These are phyloP conservation scores for Firmiana major DNA, from an alignment of 345 rosid genomes.

Conservation along the genomic window DNA sequence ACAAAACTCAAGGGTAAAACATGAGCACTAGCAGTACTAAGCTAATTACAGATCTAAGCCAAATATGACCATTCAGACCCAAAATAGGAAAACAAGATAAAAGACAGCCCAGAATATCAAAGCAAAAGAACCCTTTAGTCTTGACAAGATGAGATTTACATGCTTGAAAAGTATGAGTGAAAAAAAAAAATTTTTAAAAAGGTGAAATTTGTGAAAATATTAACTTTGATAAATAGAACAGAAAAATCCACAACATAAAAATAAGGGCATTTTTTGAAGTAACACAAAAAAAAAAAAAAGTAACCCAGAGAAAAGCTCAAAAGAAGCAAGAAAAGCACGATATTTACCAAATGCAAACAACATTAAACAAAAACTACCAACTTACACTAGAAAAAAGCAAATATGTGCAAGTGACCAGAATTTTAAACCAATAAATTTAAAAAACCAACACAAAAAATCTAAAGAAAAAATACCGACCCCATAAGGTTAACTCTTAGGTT, in stretches of 20 bases:
- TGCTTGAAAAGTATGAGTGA: background rate
- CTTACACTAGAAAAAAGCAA: background rate
- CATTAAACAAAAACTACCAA: background rate
- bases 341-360: background rate
- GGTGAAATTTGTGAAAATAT: background rate
- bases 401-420: background rate
- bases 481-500: constrained; percentile 95
- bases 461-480: constrained; percentile 53
- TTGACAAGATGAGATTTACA: background rate
- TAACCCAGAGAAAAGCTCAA: background rate
- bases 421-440: background rate
- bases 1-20: background rate
- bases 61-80: constrained; percentile 8
- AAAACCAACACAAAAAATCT: constrained; percentile 1
- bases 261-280: background rate
- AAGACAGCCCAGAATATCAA: constrained; percentile 6
- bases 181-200: background rate
- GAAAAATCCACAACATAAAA: background rate
- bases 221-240: background rate
- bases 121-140: background rate
- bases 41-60: constrained; percentile 38
- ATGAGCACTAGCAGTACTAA: constrained; percentile 6
- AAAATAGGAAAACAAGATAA: background rate
- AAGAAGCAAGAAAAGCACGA: background rate
- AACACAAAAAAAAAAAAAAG: background rate